Percentiles rank a stretch among this genome's conserved stretches.
Evolutionary conservation across 2,329 filamentous ascomycete species (phyloP).

Genomic region (Diaporthe nobilis): DNA sequence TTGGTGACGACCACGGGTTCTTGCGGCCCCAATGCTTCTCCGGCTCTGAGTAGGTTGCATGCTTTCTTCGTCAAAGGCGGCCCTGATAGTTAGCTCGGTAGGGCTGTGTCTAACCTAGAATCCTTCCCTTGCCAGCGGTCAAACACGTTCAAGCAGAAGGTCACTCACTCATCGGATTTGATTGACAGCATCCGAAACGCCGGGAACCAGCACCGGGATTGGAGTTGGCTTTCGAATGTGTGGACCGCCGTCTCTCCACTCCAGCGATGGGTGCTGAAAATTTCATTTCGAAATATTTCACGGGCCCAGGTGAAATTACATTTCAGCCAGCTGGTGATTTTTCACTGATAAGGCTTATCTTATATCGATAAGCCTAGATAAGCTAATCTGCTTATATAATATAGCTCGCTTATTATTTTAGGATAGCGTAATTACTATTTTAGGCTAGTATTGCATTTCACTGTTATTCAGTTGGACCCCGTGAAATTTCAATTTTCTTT

Average conservation of each 20-base stretch:
- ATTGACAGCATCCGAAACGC: constrained; percentile 25
- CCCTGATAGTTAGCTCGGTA: constrained; percentile 10
- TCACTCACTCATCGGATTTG: constrained; percentile 8
- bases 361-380: no score
- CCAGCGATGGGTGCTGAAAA: no score
- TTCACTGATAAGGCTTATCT: no score
- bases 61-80: background rate
- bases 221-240: background rate
- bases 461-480: no score
- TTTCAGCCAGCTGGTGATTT: no score
- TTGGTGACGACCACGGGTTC: background rate
- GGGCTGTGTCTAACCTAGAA: constrained; percentile 34
- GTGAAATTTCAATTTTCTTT: no score
- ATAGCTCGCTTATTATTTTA: no score
- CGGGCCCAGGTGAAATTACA: no score
- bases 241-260: constrained; percentile 22
- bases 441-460: no score
- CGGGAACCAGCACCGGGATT: constrained; percentile 14
- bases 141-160: constrained; percentile 13
- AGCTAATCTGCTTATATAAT: no score
- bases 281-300: no score
- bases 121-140: constrained; percentile 22
- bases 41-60: background rate
- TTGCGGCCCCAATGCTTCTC: background rate
- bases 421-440: no score